Percentiles rank a stretch among this genome's conserved stretches.
phyloP scores from a whole-genome alignment of 768 basidiomycete species.

The Cyathus striatus region DNA sequence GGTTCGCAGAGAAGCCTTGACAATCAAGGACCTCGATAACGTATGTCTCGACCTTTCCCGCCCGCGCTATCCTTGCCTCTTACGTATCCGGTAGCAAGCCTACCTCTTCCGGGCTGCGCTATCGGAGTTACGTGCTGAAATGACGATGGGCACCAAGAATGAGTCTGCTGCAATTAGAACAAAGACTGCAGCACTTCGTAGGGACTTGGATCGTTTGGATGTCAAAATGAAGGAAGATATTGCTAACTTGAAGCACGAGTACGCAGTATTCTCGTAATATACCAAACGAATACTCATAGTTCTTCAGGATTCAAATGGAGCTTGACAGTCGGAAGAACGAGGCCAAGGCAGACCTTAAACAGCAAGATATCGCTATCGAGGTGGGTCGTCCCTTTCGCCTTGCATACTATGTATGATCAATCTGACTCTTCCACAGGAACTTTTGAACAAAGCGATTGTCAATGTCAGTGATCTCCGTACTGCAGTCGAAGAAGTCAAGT shows the following conservation, averaged over 20 bases:
- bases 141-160: conserved; percentile 76
- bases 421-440: conserved; percentile 39
- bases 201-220: conserved; percentile 82
- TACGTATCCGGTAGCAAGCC: conserved; percentile 63
- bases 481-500: conserved; percentile 78
- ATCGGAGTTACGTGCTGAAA: conserved; percentile 84
- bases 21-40: conserved; percentile 76
- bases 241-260: conserved; percentile 90
- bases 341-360: conserved; percentile 76
- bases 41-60: conserved; percentile 41
- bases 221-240: conserved; percentile 95
- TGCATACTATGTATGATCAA: neutral
- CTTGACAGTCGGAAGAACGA: conserved; percentile 93
- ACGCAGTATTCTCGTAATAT: conserved; percentile 30
- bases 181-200: conserved; percentile 66
- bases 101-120: conserved; percentile 93
- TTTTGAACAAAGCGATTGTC: conserved; percentile 72
- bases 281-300: too few species aligned
- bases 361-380: conserved; percentile 81
- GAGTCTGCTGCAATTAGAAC: conserved; percentile 82
- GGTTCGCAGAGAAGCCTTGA: conserved; percentile 68
- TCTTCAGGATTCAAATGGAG: conserved; percentile 89
- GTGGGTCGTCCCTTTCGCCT: conserved; percentile 27
- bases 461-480: conserved; percentile 74
- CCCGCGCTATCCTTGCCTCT: neutral